phyloP scores from a whole-genome alignment of 2,329 filamentous ascomycete species.

The Trichoderma sp. region DNA sequence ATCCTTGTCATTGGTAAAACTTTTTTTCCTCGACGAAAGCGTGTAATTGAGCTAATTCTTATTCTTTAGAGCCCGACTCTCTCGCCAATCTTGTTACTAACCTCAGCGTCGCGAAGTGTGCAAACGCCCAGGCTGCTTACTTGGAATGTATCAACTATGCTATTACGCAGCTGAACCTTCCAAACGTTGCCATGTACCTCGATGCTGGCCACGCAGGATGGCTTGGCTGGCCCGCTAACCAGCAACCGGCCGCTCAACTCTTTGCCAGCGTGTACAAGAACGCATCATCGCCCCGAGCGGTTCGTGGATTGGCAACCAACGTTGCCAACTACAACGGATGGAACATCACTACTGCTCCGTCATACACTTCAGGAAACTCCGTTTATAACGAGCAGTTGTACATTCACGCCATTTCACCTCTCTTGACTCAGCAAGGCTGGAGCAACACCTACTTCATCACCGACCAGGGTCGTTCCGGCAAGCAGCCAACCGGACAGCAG shows the following conservation, averaged over 20 bases:
- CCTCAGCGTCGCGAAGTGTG: background rate
- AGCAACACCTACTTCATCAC: conserved; percentile 10
- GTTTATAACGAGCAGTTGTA: conserved; percentile 17
- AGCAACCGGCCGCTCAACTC: conserved; percentile 11
- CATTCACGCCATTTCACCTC: conserved; percentile 9
- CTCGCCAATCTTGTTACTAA: conserved; percentile 20
- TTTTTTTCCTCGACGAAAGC: background rate
- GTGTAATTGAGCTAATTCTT: background rate
- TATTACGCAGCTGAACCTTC: conserved; percentile 8
- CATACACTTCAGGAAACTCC: conserved; percentile 15
- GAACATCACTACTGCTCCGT: background rate
- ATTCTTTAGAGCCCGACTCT: conserved; percentile 10
- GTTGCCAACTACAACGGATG: conserved; percentile 20
- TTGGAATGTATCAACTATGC: conserved; percentile 17
- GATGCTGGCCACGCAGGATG: conserved; percentile 18
- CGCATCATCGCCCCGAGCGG: conserved; percentile 5
- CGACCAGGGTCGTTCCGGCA: conserved; percentile 18
- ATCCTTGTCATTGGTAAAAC: conserved; percentile 2
- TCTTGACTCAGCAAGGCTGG: conserved; percentile 11
- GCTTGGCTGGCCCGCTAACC: conserved; percentile 20
- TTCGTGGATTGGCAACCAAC: conserved; percentile 16
- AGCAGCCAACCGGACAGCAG: conserved; percentile 5
- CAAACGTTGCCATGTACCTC: conserved; percentile 15
- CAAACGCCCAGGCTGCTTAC: conserved; percentile 17
- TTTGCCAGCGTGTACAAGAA: conserved; percentile 20